A percentile compares a stretch with the other conserved stretches of the same genome.
phyloP scores from a whole-genome alignment of 495 filamentous ascomycete species.

The Trichoderma parareesei region DNA sequence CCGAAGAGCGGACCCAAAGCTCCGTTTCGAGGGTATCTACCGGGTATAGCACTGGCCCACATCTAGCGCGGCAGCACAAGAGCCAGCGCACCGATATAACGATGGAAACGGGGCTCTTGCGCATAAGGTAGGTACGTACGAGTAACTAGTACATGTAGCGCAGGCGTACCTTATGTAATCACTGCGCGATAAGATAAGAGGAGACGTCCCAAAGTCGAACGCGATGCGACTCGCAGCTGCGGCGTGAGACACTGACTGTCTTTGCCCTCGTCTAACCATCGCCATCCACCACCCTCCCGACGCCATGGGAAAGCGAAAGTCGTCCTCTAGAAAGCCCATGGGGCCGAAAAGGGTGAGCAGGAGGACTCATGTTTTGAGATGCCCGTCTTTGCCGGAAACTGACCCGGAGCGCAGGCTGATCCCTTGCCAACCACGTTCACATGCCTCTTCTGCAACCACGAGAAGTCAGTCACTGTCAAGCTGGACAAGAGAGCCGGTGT shows the following conservation, averaged over 20 bases:
- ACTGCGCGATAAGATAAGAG: slow-evolving; percentile 4
- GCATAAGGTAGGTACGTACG: not conserved
- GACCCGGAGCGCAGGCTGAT: slow-evolving; percentile 52
- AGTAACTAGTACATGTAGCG: not conserved
- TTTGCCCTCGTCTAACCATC: not conserved
- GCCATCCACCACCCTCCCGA: not conserved
- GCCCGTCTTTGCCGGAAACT: slow-evolving; percentile 9
- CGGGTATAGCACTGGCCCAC: not conserved
- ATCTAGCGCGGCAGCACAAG: not conserved
- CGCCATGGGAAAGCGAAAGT: slow-evolving; percentile 84
- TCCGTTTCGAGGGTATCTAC: not conserved
- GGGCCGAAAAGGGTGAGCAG: slow-evolving; percentile 68
- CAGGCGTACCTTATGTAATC: too few species aligned
- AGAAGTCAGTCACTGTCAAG: slow-evolving; percentile 79
- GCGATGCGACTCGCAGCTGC: slow-evolving; percentile 3
- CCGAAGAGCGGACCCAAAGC: slow-evolving; percentile 4
- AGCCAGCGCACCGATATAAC: not conserved
- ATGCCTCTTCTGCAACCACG: slow-evolving; percentile 98
- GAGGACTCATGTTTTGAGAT: slow-evolving; percentile 4
- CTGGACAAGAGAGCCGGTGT: slow-evolving; percentile 86
- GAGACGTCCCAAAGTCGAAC: not conserved
- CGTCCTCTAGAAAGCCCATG: slow-evolving; percentile 75
- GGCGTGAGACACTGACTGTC: not conserved
- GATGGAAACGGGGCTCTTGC: not conserved
- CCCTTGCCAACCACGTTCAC: slow-evolving; percentile 81